Percentiles rank a stretch among this genome's conserved stretches.
phyloP scores from a whole-genome alignment of 495 filamentous ascomycete species.

The Penicillium robsamsonii region DNA sequence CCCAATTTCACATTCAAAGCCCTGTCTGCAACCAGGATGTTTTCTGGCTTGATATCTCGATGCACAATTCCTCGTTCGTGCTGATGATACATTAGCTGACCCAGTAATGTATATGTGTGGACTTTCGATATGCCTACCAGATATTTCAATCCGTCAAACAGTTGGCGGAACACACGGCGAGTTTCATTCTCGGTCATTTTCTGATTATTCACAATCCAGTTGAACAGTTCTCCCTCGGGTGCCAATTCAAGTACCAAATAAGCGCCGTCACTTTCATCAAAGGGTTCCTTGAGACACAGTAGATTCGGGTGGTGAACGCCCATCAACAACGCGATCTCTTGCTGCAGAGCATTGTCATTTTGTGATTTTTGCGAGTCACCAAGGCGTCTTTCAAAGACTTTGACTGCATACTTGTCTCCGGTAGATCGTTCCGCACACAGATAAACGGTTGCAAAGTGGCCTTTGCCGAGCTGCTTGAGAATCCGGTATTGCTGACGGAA shows the following conservation, averaged over 20 bases:
- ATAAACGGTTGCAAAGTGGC: slow-evolving; percentile 95
- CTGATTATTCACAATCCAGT: slow-evolving; percentile 82
- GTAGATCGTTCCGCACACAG: slow-evolving; percentile 82
- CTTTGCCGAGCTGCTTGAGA: slow-evolving; percentile 86
- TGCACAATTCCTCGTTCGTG: slow-evolving; percentile 98
- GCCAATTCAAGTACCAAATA: slow-evolving; percentile 93
- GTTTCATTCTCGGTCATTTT: slow-evolving; percentile 83
- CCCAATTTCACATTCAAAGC: slow-evolving; percentile 86
- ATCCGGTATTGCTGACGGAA: slow-evolving; percentile 87
- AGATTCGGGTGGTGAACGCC: slow-evolving; percentile 94
- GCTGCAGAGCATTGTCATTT: slow-evolving; percentile 73
- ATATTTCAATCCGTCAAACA: slow-evolving; percentile 94
- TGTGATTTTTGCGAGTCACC: slow-evolving; percentile 78
- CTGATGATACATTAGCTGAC: slow-evolving; percentile 51
- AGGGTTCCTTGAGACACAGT: slow-evolving; percentile 90
- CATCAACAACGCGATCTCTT: slow-evolving; percentile 96
- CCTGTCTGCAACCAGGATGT: slow-evolving; percentile 86
- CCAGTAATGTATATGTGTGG: not conserved
- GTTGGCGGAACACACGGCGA: slow-evolving; percentile 81
- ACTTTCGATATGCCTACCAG: slow-evolving; percentile 58
- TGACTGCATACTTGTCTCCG: slow-evolving; percentile 84
- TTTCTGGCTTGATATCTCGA: slow-evolving; percentile 98
- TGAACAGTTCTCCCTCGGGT: slow-evolving; percentile 91
- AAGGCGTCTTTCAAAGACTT: slow-evolving; percentile 82
- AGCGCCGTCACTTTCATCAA: slow-evolving; percentile 85